Evolutionary conservation across 2,329 filamentous ascomycete species (phyloP).

Genomic region (Ceratocystis albifundus): DNA sequence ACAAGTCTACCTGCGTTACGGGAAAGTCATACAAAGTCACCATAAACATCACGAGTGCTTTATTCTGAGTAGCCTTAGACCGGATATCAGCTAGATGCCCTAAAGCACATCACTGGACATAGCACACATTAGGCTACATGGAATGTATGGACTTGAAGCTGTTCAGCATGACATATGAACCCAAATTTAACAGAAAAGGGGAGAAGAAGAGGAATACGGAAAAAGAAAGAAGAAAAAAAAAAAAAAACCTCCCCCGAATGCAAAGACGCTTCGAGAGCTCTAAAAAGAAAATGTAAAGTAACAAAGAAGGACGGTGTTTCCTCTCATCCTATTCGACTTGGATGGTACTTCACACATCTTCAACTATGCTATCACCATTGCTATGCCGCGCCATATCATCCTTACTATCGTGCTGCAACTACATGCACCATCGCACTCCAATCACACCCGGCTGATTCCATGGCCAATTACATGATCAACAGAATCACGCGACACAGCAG

Average conservation of each 20-base stretch:
- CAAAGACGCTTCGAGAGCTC: not conserved
- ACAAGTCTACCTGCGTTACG: too few species aligned
- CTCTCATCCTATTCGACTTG: too few species aligned
- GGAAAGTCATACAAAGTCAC: too few species aligned
- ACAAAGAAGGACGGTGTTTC: not conserved
- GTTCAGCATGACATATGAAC: not conserved
- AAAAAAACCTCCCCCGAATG: too few species aligned
- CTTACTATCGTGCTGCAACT: not conserved
- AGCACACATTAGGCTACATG: too few species aligned
- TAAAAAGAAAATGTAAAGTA: not conserved
- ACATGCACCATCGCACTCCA: not conserved
- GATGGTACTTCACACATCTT: not conserved
- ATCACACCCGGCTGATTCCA: conserved; percentile 13
- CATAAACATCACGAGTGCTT: too few species aligned
- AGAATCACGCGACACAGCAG: conserved; percentile 1
- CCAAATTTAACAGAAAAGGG: not conserved
- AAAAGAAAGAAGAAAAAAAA: conserved; percentile 7
- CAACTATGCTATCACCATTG: not conserved
- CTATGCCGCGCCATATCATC: too few species aligned
- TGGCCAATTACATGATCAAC: conserved; percentile 14
- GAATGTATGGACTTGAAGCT: too few species aligned
- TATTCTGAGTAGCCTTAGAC: too few species aligned
- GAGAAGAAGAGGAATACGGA: conserved; percentile 1
- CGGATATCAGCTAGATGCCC: too few species aligned
- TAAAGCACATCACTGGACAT: too few species aligned